phyloP scores from a whole-genome alignment of 768 basidiomycete species.

The Asterophora parasitica region DNA sequence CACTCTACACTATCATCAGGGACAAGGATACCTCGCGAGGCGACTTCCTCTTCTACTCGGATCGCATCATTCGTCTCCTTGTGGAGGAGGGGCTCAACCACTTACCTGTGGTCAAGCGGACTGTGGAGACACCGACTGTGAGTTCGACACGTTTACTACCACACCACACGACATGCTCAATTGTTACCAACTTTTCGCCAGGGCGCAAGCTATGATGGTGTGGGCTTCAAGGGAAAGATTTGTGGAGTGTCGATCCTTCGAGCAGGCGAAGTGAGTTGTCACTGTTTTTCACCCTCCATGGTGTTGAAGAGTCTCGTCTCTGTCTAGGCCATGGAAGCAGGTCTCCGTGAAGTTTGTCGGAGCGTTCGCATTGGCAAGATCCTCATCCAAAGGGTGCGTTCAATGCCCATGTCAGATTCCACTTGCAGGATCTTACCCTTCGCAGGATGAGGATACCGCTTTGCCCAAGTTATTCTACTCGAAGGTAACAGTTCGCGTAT shows the following conservation, averaged over 20 bases:
- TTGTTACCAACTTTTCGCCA: slow-evolving; percentile 17
- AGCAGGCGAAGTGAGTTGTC: slow-evolving; percentile 72
- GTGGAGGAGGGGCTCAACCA: slow-evolving; percentile 91
- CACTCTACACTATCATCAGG: slow-evolving; percentile 91
- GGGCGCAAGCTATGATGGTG: slow-evolving; percentile 84
- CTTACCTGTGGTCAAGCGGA: slow-evolving; percentile 63
- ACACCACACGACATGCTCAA: neutral
- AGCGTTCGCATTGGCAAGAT: slow-evolving; percentile 96
- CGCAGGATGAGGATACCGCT: slow-evolving; percentile 90
- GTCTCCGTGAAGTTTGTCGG: slow-evolving; percentile 91
- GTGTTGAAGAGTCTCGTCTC: neutral
- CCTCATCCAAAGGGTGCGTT: slow-evolving; percentile 83
- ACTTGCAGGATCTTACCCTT: neutral
- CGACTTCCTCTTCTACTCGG: slow-evolving; percentile 95
- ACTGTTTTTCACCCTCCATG: neutral
- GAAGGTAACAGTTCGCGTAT: slow-evolving; percentile 44
- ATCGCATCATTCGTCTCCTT: slow-evolving; percentile 81
- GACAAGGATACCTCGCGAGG: slow-evolving; percentile 84
- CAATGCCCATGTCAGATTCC: neutral
- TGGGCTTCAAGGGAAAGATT: slow-evolving; percentile 94
- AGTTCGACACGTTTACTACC: slow-evolving; percentile 22
- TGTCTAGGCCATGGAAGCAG: slow-evolving; percentile 91
- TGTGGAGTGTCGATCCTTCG: slow-evolving; percentile 94
- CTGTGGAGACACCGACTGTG: slow-evolving; percentile 80
- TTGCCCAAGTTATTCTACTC: slow-evolving; percentile 91